These are phyloP conservation scores for Sclerotinia trifoliorum DNA, from an alignment of 2,329 filamentous ascomycete genomes.

Conservation along the genomic window DNA sequence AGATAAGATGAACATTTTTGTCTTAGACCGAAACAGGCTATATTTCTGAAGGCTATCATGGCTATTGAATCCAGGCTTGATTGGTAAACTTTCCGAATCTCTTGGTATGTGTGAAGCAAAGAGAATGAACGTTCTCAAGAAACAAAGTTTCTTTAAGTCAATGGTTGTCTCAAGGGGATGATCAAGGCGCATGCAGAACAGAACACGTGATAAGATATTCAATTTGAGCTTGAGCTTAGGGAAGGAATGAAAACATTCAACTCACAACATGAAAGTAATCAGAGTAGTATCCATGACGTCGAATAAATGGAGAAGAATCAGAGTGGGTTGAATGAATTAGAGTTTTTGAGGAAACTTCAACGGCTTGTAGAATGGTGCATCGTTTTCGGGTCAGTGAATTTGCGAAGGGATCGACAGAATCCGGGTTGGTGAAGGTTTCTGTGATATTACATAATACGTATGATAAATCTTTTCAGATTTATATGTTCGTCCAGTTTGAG, in stretches of 20 bases:
- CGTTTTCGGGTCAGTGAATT: background rate
- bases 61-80: background rate
- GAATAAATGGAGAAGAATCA: conserved; percentile 26
- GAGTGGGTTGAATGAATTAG: background rate
- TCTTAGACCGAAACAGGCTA: background rate
- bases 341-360: conserved; percentile 12
- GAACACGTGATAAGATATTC: background rate
- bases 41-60: background rate
- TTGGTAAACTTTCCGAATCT: background rate
- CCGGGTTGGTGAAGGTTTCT: background rate
- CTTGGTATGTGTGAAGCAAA: background rate
- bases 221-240: conserved; percentile 4
- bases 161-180: conserved; percentile 2
- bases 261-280: conserved; percentile 65
- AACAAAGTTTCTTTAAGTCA: background rate
- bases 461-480: background rate
- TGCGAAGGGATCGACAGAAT: background rate
- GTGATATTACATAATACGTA: conserved; percentile 8
- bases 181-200: conserved; percentile 6
- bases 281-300: conserved; percentile 53
- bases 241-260: background rate
- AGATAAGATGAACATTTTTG: background rate
- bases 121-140: background rate
- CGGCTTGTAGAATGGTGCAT: background rate
- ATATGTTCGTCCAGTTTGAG: background rate